Conservation (phyloP, 208 protist species). For the Trypanosoma lewisi region DNA sequence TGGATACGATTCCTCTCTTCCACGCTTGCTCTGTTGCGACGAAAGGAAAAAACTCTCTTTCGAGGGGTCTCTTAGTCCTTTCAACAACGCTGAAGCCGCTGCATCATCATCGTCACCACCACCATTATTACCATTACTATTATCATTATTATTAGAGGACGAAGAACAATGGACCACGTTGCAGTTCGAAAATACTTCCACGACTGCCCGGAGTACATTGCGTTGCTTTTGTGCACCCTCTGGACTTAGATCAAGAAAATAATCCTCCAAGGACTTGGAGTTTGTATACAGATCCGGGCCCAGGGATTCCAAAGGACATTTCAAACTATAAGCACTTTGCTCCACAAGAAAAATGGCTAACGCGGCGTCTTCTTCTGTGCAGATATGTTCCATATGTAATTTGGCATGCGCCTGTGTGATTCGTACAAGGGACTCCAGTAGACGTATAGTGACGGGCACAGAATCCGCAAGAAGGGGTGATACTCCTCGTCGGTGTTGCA, state of each 20-base stretch:
- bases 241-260: constrained; percentile 51
- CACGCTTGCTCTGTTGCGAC: constrained; percentile 3
- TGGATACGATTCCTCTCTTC: background rate
- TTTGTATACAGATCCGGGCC: constrained; percentile 65
- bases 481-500: constrained; percentile 68
- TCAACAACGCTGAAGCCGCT: constrained; percentile 6
- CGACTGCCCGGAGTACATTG: constrained; percentile 47
- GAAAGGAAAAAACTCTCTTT: background rate
- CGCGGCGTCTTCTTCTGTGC: constrained; percentile 79
- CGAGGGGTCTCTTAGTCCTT: background rate
- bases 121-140: background rate
- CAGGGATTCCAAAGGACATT: constrained; percentile 69
- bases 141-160: background rate
- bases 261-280: constrained; percentile 67
- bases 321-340: constrained; percentile 78
- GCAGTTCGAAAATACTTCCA: constrained; percentile 47
- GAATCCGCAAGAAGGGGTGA: constrained; percentile 74
- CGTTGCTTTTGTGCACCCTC: constrained; percentile 42
- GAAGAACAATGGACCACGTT: background rate
- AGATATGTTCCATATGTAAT: constrained; percentile 85
- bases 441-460: constrained; percentile 94
- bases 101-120: constrained; percentile 14
- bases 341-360: constrained; percentile 89
- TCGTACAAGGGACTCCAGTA: constrained; percentile 95
- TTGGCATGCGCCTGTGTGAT: constrained; percentile 94